Evolutionary conservation across 768 basidiomycete species (phyloP), one percentile per base, ranked within the genome.

Genomic region (Serendipita sp.): DNA sequence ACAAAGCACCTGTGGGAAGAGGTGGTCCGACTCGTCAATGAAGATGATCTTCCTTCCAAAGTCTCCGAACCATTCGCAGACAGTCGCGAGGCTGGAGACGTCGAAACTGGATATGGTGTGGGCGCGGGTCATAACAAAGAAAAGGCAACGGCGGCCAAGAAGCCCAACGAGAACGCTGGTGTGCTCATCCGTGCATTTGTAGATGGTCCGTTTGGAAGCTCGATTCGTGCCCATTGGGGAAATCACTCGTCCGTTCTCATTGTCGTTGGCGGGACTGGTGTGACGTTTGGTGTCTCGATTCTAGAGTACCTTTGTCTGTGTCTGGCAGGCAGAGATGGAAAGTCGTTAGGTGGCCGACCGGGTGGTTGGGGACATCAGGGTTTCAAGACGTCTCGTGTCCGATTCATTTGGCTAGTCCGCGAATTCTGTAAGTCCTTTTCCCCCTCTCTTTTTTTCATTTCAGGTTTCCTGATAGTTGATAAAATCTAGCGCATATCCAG

Each of bases 361-460:
- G 79, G 79, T 7, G 77, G 80, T 1, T 78, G 75, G 73, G 77
- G 78, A 0, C 68, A 74, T 37, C 74, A 73, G 30, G 69, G 71
- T 3, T 78, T 75, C 64, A 74, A 74, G 47, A 82, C 80, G 3
- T 74, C 70, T 37, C 78, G 89, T 3, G 79, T 89, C 0, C 77
- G 88, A 16, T 88, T 90, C 67, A 78, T 89, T 2, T 90, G 88
- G 88, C 79, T 89, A 48, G 76, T 88, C 24, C 78, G 86, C 45
- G 89, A 89, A 70, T 89, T 83, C 70, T 79, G 87, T 88, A 65
- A 73, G 85, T 76, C 1, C 13, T 30, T 64, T 48, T 45, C 13
- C 16, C 28, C 48, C 18, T 63, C 47, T 51, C 41, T 5, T 7
- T 41, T 13, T 41, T 24, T 24, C 24, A 24, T 24, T 37, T 28